Conservation (phyloP, 2,329 filamentous ascomycete species). For the Pleoardoris graminearum region DNA sequence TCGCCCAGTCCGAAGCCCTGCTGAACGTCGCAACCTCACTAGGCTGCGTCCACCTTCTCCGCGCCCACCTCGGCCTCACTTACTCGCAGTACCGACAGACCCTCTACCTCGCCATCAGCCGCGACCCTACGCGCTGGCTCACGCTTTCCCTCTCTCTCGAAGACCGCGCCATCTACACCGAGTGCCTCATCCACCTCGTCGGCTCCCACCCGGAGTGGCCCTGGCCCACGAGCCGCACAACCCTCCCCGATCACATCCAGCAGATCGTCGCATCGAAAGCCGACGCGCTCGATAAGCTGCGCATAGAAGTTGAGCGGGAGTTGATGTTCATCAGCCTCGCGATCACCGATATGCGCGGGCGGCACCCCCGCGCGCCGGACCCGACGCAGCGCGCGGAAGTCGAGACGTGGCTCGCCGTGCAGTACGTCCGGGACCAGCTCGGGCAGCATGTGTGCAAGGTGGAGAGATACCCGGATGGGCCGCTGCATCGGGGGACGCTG, state of each 20-base stretch:
- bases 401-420: constrained; percentile 34
- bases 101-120: too few relatives aligned
- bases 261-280: constrained; percentile 21
- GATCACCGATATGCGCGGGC: constrained; percentile 18
- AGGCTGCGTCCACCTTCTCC: too few relatives aligned
- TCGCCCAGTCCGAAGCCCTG: too few relatives aligned
- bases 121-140: too few relatives aligned
- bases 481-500: constrained; percentile 24
- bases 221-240: constrained; percentile 17
- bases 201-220: constrained; percentile 33
- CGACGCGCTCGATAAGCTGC: constrained; percentile 14
- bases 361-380: constrained; percentile 1
- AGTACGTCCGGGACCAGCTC: constrained; percentile 39
- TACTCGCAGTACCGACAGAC: too few relatives aligned
- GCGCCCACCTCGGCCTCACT: too few relatives aligned
- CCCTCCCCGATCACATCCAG: constrained; percentile 12
- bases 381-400: constrained; percentile 10
- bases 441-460: constrained; percentile 19
- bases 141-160: too few relatives aligned
- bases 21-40: too few relatives aligned
- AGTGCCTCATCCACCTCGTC: constrained; percentile 43
- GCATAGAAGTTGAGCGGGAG: constrained; percentile 25
- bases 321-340: constrained; percentile 31
- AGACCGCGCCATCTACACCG: constrained; percentile 38
- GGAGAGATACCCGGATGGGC: background rate